Evolutionary conservation across 441 rosid species (phyloP), one percentile per base, ranked within the genome.

Genomic region (Brassica balearica): DNA sequence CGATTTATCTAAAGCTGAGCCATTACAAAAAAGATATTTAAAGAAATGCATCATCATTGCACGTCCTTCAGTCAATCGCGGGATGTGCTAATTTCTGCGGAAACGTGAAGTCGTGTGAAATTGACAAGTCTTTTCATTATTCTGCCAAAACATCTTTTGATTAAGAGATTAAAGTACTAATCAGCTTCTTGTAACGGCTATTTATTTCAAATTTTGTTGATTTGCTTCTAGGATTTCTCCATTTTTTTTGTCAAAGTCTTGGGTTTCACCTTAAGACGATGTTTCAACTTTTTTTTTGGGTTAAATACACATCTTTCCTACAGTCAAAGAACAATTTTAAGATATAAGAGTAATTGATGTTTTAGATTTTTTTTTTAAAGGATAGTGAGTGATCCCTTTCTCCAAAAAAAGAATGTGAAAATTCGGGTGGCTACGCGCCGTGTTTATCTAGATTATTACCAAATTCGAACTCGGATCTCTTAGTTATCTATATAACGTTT

Each of bases 101-200:
- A 29, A 43, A 76, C 80, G 75, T 69, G 80, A 36, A 53, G 71
- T 70, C 80, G 80, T 77, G 80, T 77, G 25, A 38, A 38, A 1
- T 69, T 22, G 56, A 36, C 1, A 32, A 43, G 14, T 68, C 25
- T 7, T 43, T n/a, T 29, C 61, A 25, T 19, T 59, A 29, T 29
- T 25, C 14, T 7, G 6, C 9, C 2, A 9, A 53, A 15, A 53
- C 22, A 14, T 53, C 22, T 15, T 53, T 53, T 53, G 20, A 15
- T 25, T 25, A 25, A 25, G 27, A 25, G 27, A 32, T 53, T 53
- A 38, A 38, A 23, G 8, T 27, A 46, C n/a, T 5, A 48, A 75
- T n/a, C 59, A 60, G 15, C 19, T 60, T 69, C 29, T 77, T 23
- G 75, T 70, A 77, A 77, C 80, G 80, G 80, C 76, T 77, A 77